phyloP scores from a whole-genome alignment of 768 basidiomycete genomes.

The Leccinum subtestaceum region DNA sequence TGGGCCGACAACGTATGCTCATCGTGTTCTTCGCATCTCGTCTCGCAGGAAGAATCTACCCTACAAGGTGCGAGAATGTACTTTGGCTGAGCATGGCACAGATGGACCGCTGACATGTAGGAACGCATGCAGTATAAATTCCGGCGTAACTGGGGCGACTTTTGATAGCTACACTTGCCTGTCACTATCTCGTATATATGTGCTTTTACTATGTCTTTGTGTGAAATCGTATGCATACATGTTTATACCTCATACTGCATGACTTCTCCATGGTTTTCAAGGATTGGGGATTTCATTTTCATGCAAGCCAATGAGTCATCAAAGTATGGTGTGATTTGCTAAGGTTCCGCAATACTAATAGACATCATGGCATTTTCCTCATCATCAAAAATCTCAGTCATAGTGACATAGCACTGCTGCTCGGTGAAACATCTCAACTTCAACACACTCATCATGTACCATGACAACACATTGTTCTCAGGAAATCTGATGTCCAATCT shows the following conservation, averaged over 20 bases:
- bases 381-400: no score
- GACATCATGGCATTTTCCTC: no score
- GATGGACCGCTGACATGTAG: slow-evolving; percentile 47
- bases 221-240: slow-evolving; percentile 19
- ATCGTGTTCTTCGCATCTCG: not conserved
- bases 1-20: not conserved
- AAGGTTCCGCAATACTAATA: no score
- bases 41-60: slow-evolving; percentile 67
- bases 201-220: not conserved
- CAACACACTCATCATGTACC: no score
- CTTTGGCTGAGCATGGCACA: slow-evolving; percentile 15
- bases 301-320: no score
- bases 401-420: no score
- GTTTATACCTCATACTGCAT: slow-evolving; percentile 18
- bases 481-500: no score
- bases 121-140: slow-evolving; percentile 84
- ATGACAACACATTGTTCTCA: no score
- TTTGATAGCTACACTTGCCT: slow-evolving; percentile 39
- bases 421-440: no score
- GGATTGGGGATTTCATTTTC: no score
- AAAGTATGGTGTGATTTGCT: no score
- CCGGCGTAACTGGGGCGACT: slow-evolving; percentile 84
- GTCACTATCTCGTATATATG: slow-evolving; percentile 9
- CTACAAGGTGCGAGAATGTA: slow-evolving; percentile 66
- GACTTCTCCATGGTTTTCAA: no score